A percentile compares a stretch with the other conserved stretches of the same genome.
Evolutionary conservation across 2,329 filamentous ascomycete genomes (phyloP).

Genomic region (Diplodia mutila): DNA sequence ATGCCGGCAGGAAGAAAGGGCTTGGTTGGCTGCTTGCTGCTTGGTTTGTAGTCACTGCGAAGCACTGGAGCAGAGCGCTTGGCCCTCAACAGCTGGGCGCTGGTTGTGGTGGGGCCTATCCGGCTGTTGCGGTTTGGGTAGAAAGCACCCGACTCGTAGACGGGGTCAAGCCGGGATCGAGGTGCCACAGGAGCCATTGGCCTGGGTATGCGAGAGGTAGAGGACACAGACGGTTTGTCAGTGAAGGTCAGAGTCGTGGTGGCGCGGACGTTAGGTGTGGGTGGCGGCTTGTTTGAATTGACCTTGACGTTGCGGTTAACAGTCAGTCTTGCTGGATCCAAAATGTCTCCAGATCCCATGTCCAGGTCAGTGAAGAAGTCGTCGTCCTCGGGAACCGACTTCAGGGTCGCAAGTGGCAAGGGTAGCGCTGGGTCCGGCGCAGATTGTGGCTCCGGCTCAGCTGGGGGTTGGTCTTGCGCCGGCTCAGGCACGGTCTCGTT

Average conservation of each 20-base stretch:
- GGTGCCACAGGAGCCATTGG: conserved; percentile 60
- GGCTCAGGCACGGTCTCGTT: not conserved
- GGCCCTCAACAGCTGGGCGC: conserved; percentile 58
- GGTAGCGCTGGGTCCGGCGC: conserved; percentile 1
- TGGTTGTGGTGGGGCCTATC: conserved; percentile 57
- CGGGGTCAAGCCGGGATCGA: conserved; percentile 75
- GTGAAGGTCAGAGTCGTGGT: conserved; percentile 90
- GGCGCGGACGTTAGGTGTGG: conserved; percentile 71
- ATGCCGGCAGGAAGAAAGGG: conserved; percentile 82
- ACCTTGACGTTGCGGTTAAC: conserved; percentile 91
- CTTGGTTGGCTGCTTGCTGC: conserved; percentile 59
- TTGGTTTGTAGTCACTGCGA: conserved; percentile 54
- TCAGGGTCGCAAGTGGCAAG: conserved; percentile 25
- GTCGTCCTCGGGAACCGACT: conserved; percentile 54
- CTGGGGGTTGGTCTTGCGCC: conserved; percentile 8
- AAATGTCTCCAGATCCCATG: conserved; percentile 79
- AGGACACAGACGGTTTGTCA: conserved; percentile 60
- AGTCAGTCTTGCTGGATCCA: conserved; percentile 78
- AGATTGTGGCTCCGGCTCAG: conserved; percentile 24
- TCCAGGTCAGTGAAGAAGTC: conserved; percentile 88
- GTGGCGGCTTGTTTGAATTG: conserved; percentile 63
- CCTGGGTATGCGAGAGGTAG: conserved; percentile 75
- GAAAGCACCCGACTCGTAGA: conserved; percentile 85
- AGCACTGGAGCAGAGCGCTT: conserved; percentile 66
- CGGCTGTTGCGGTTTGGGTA: conserved; percentile 65